Base-by-base conservation (phyloP, 1,139 yeast species). In the Entelexis sorbosivorans region DNA sequence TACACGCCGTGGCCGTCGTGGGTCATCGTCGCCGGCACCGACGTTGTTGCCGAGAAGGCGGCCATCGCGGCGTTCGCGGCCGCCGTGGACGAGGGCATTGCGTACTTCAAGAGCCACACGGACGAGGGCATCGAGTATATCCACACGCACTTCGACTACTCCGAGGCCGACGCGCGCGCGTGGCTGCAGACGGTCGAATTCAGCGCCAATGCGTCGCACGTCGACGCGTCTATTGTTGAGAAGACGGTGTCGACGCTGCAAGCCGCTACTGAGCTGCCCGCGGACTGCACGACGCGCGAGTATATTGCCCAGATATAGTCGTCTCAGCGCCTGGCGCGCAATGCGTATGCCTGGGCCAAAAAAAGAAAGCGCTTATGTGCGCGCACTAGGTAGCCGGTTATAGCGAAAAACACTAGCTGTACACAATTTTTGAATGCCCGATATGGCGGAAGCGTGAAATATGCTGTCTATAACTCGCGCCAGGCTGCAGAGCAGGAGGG, bases 1-100 rank as follows among this genome's bases (percentile, higher is more conserved):
- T 84, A 83, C 66, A 88, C 96, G 0, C 96, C 96, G 10, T 88
- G 96, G 96, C 91, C 96, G 9, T 84, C 95, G 1, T 88, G 96
- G 96, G 89, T 86, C 17, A 73, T 87, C 48, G 77, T 81, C 24
- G 79, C 79, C 13, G 63, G 73, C 48, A 62, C 71, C 5, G 69
- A 70, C 26, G 61, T 57, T 5, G 44, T 59, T 22, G 62, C 55
- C 2, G 60, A 61, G 11, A 61, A 63, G 16, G 55, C 55, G 11
- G 66, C 64, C 5, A 59, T 80, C 35, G 59, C 64, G 24, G 66
- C 63, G 2, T 79, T 85, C 58, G 59, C 79, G 49, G 61, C 64
- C 2, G 81, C 81, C 2, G 70, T 86, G 42, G 76, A 79, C 62
- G 68, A 75, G 55, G 96, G 96, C 16, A 74, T 88, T 52, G 69